A percentile compares a stretch with the other conserved stretches of the same genome.
Conservation (phyloP, 2,329 filamentous ascomycete species). For the Aspergillus persii region DNA sequence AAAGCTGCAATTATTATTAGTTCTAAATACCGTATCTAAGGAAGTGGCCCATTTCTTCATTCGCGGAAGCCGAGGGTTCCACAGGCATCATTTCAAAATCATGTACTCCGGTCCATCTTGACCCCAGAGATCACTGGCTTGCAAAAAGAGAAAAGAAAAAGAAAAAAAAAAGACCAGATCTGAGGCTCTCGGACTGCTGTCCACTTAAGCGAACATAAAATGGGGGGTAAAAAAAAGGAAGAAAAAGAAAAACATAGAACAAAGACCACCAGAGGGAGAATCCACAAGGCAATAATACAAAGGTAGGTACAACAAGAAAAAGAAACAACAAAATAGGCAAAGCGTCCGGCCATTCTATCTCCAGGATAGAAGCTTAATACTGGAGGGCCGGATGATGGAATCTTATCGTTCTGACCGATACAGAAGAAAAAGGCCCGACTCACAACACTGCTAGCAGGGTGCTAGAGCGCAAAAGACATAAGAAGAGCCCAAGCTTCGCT, state of each 20-base stretch:
- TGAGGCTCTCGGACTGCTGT: neutral
- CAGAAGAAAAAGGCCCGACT: neutral
- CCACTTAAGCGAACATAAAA: constrained; percentile 3
- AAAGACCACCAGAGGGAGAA: neutral
- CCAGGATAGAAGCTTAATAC: constrained; percentile 23
- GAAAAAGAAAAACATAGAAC: constrained; percentile 5
- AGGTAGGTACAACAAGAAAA: constrained; percentile 12
- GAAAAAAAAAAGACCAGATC: neutral
- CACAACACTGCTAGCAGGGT: neutral
- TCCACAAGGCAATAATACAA: constrained; percentile 2
- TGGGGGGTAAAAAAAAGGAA: neutral
- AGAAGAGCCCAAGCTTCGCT: constrained; percentile 1
- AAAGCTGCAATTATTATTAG: constrained; percentile 21
- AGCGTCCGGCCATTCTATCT: constrained; percentile 20
- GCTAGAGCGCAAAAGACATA: neutral
- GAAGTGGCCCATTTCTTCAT: constrained; percentile 17
- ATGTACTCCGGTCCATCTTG: constrained; percentile 14
- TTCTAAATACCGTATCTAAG: constrained; percentile 19
- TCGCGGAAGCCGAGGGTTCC: constrained; percentile 11
- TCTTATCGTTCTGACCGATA: neutral
- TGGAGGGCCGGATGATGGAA: constrained; percentile 10
- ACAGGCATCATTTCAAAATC: constrained; percentile 20
- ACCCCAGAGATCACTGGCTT: neutral
- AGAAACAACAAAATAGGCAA: constrained; percentile 8
- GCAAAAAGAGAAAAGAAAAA: neutral